Base-by-base conservation (phyloP, 805 yeast genomes). In the Saturnispora silvae region DNA sequence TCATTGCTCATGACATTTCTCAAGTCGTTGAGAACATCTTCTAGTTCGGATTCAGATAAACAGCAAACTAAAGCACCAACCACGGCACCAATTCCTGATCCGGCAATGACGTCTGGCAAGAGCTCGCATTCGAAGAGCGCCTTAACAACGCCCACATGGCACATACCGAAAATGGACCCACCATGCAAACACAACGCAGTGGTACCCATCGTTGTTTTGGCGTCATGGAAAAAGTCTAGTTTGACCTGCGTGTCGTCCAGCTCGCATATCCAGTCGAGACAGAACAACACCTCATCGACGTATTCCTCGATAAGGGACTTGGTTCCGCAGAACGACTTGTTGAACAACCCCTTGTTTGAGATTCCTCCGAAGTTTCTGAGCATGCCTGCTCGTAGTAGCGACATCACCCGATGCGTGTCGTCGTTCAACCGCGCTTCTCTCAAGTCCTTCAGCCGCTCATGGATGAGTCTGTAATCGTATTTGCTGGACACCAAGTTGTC, bases 131-230 rank as follows among this genome's bases (percentile, higher is more conserved):
- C 69, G 42, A 79, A 72, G n/a, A 92, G 63, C 0, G 92, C 89
- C 44, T 81, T 80, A 7, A 89, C 82, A 1, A 87, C 95, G 2
- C 98, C 98, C 25, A 92, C 54, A 56, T 92, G 98, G 50, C 95
- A 87, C 43, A 92, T 62, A 0, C 98, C 97, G 61, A 89, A 92
- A 17, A 92, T 61, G 0, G 96, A 81, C 2, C 98, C 97, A 20
- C 98, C 98, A 58, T 92, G 96, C 19, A 92, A 63, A 27, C 89
- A 73, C 40, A 92, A 64, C 0, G 96, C 96, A 0, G 97, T 85
- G 33, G 84, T 73, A 0, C 98, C 98, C 55, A 81, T 73, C 0
- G 94, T 77, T 54, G 85, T 86, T 48, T 83, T 72, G 14, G 83
- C 84, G 60, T 79, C 96, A 54, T 77, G 92, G 61, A 80, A 86